Evolutionary conservation across 2,329 filamentous ascomycete species (phyloP), one percentile per base, ranked within the genome.

Genomic region (Xylariaceae sp.): DNA sequence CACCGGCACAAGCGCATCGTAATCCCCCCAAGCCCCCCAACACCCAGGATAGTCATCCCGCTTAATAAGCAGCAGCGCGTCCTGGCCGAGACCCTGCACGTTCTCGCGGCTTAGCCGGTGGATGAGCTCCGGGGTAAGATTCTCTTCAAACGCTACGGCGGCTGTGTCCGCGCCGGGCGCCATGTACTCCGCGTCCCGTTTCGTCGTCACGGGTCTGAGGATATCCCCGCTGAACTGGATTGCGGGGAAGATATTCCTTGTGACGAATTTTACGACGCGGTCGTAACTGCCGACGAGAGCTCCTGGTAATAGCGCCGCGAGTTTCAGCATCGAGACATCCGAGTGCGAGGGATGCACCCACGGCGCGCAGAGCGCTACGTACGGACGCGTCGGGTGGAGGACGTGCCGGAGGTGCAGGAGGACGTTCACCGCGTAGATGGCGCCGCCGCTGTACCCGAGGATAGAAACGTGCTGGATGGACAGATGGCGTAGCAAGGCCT

Each of bases 401-500:
- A 63, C 18, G 43, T 62, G 62, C 18, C 62, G 61, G 1, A 61
- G 56, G 45, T 57, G 54, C n/a, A 63, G 52, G 22, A 64, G 26
- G 5, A 26, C 26, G 8, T 26, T 26, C 26, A 26, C 8, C 4
- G 26, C 26, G 8, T 26, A 26, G 26, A 26, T 8, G 8, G 26
- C 4, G 26, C 26, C 26, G 26, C 26, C 26, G 8, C 26, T 26
- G 26, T 26, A 26, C 5, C 26, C 26, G 26, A 26, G 5, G 26
- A 26, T 26, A 8, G 26, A 26, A 26, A 26, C 26, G 26, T 26
- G 26, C 26, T 26, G 4, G 26, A 26, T 26, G 4, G 5, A 4
- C 8, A 26, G 8, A 50, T 71, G 70, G 19, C 61, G 26, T 10
- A 73, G 60, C 2, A 74, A 61, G 1, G 66, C 67, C 10, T 63